Base-by-base conservation (phyloP, 2,329 filamentous ascomycete species). In the Pseudogymnoascus sp. region DNA sequence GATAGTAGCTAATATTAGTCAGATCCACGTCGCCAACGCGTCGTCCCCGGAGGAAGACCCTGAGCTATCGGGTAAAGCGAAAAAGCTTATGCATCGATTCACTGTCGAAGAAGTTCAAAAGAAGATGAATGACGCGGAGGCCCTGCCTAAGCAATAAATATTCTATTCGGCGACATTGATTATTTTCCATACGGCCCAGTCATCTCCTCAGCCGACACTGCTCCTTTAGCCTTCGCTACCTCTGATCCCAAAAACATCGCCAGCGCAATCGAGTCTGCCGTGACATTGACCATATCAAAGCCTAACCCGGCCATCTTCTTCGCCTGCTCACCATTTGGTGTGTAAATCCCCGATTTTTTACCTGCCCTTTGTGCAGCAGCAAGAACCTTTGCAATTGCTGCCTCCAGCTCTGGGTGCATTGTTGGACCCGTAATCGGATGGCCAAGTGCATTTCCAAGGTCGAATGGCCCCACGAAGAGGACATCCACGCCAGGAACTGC, bases 61-160 rank as follows among this genome's bases (percentile, higher is more conserved):
- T 8, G 62, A 76, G 60, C 79, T 78, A 3, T 81, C 81, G 1
- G 78, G 79, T 5, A 76, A 82, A 63, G 84, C 86, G 1, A 73
- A 81, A 60, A 91, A 90, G 71, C 75, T 92, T 55, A 92, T 92
- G 88, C 89, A 92, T 71, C 80, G 86, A 15, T 89, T 92, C 72
- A 85, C 81, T 0, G 74, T 79, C 23, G 80, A 83, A 3, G 80
- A 91, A 61, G 81, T 92, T 2, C 76, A 82, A 62, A 77, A 76
- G 15, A 81, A 85, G 70, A 90, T 92, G 86, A 82, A 90, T 66
- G 73, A 78, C 35, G 79, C 79, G 60, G 71, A 68, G 61, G 61
- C 28, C n/a, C 21, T 28, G 38, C 12, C 37, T 59, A 30, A 52
- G 15, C 6, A 30, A 52, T 15, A 38, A 9, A 23, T 39, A 39